Evolutionary conservation across 805 yeast genomes (phyloP), one percentile per base, ranked within the genome.

Genomic region (Candida dendrica): DNA sequence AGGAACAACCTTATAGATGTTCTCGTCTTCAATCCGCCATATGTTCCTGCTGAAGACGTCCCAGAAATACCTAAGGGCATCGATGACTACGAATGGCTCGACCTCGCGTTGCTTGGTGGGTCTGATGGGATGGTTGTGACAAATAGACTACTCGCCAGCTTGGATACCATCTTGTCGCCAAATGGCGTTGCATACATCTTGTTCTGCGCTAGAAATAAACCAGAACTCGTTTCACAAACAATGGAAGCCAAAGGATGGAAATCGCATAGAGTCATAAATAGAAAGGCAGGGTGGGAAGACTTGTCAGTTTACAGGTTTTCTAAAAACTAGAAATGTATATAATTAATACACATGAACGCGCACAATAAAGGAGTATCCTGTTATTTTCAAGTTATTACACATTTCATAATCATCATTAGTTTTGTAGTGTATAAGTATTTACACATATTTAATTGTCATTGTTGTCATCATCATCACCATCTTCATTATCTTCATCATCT

Each of bases 241-340:
- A 81, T 87, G 79, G 41, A 52, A 14, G 42, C 48, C 2, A 53
- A 57, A 10, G 71, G 71, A 0, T 91, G 95, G 88, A 41, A 42
- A 0, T 76, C 75, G 1, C 64, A 66, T 2, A 50, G 63, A n/a
- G 66, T 87, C 1, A 72, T 78, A 4, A 69, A 71, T 36, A 70
- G 97, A 42, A 86, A 85, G 53, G 96, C 96, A 1, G 98, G 98
- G 0, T 89, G 98, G 96, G 98, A 93, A 61, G 91, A 84, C 10
- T 66, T 93, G 31, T 76, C 86, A 42, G 82, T 91, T 8, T 78
- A 82, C 62, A 71, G 79, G 47, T 86, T 90, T 52, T 55, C 42
- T 38, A 31, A 34, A 15, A 34, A 16, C 20, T 24, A 27, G 13
- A 27, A n/a, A n/a, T n/a, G n/a, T n/a, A n/a, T n/a, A n/a, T n/a